Evolutionary conservation across 345 rosid genomes (phyloP).

Genomic region (Corchorus olitorius): DNA sequence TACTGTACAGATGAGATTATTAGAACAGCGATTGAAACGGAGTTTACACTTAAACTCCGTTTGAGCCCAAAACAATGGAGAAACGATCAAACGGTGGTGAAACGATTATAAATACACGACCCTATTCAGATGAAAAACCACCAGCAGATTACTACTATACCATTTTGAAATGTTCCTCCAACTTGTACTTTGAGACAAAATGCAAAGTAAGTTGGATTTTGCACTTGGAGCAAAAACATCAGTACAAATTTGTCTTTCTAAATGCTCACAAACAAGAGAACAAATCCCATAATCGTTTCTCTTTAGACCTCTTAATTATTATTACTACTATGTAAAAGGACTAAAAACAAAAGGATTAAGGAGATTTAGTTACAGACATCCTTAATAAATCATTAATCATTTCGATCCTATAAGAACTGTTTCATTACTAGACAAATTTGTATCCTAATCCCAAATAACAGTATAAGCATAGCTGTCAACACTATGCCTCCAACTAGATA

Average conservation of each 20-base stretch:
- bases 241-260: slow-evolving; percentile 7
- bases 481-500: neutral
- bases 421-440: too few relatives aligned
- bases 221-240: neutral
- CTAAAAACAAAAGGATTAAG: neutral
- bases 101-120: too few relatives aligned
- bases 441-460: neutral
- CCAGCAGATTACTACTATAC: neutral
- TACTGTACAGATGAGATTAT: too few relatives aligned
- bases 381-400: neutral
- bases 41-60: too few relatives aligned
- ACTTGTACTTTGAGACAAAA: neutral
- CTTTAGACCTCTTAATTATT: neutral
- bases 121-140: too few relatives aligned
- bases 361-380: neutral
- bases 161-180: neutral
- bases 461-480: neutral
- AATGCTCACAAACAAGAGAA: neutral
- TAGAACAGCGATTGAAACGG: too few relatives aligned
- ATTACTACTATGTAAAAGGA: neutral
- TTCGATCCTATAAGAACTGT: neutral
- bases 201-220: neutral
- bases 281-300: neutral
- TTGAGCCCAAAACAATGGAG: too few relatives aligned
- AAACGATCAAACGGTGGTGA: too few relatives aligned